Percentiles rank a stretch among this genome's conserved stretches.
phyloP scores from a whole-genome alignment of 768 basidiomycete species.

The Udeniomyces megalosporus region DNA sequence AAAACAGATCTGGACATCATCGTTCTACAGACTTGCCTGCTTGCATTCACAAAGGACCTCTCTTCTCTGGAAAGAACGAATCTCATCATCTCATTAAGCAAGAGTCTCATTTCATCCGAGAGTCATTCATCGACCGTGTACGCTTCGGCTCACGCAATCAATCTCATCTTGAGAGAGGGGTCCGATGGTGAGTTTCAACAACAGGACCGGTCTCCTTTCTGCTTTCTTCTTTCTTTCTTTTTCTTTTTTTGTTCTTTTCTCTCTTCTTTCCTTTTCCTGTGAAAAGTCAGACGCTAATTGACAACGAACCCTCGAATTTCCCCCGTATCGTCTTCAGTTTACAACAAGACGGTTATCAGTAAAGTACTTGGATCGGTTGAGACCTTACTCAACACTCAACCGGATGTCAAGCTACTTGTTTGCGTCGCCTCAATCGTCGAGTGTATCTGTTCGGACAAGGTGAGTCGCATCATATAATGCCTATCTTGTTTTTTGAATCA shows the following conservation, averaged over 20 bases:
- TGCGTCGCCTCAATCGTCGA: background rate
- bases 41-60: conserved; percentile 5
- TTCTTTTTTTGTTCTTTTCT: too few relatives aligned
- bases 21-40: background rate
- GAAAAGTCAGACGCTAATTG: too few relatives aligned
- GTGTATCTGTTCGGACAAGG: conserved; percentile 13
- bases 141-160: background rate
- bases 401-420: background rate
- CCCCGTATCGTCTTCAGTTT: background rate
- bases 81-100: background rate
- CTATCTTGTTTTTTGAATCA: background rate
- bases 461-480: background rate
- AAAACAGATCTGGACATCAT: background rate
- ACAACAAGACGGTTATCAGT: conserved; percentile 1
- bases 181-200: conserved; percentile 4
- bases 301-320: background rate
- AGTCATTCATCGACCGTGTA: background rate
- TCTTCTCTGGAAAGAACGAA: background rate
- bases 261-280: too few relatives aligned
- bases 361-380: background rate
- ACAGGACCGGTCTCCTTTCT: too few relatives aligned
- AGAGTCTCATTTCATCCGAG: background rate
- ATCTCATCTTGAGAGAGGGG: conserved; percentile 9
- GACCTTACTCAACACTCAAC: background rate
- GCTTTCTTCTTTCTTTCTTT: too few relatives aligned